A percentile compares a stretch with the other conserved stretches of the same genome.
These are phyloP conservation scores for Podosphaera xanthii DNA, from an alignment of 2,329 filamentous ascomycete genomes.

Conservation along the genomic window DNA sequence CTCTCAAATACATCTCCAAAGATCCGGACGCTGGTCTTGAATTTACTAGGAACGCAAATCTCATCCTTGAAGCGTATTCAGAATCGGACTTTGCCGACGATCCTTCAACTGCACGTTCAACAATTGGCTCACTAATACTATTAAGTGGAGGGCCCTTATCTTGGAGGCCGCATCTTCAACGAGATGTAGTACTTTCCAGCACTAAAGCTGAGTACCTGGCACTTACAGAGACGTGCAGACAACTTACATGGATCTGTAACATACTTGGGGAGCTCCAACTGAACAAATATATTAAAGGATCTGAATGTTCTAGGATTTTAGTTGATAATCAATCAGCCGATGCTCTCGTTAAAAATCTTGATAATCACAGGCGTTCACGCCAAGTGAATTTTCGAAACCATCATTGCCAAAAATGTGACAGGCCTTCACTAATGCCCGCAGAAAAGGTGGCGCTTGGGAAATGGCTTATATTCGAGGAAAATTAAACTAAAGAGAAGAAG, in stretches of 20 bases:
- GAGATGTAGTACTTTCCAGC: background rate
- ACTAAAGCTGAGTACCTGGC: constrained; percentile 1
- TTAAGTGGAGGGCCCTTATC: background rate
- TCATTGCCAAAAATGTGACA: background rate
- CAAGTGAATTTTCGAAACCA: background rate
- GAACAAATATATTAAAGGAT: background rate
- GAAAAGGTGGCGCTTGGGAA: too few species aligned
- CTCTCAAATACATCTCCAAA: background rate
- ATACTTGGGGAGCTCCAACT: background rate
- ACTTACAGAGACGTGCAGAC: constrained; percentile 1
- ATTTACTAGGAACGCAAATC: background rate
- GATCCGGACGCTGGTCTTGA: background rate
- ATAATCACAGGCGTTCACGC: constrained; percentile 1
- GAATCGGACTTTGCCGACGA: background rate
- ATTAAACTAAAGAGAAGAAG: too few species aligned
- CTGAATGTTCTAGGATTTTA: background rate
- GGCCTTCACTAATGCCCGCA: too few species aligned
- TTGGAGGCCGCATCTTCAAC: background rate
- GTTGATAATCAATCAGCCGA: constrained; percentile 1
- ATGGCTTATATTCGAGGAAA: too few species aligned
- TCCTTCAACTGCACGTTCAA: background rate
- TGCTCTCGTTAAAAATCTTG: background rate
- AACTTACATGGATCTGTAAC: background rate
- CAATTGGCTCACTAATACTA: too few species aligned
- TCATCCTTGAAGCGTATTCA: background rate